Base-by-base conservation (phyloP, 495 filamentous ascomycete genomes). In the Penicillium taxi region DNA sequence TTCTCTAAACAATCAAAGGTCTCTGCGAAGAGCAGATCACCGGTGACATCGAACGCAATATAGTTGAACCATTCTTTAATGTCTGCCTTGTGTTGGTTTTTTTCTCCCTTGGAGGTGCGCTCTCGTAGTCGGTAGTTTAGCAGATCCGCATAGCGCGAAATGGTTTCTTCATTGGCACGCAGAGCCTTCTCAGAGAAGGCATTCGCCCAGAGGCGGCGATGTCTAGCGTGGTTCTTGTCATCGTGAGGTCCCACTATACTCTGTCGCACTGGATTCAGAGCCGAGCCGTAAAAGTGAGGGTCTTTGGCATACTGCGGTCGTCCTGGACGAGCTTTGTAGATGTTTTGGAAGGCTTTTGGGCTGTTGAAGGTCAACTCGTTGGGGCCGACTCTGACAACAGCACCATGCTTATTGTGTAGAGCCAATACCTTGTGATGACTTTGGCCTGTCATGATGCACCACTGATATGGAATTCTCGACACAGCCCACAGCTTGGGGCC, bases 401-500 rank as follows among this genome's bases (percentile, higher is more conserved):
- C n/a, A 7, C 32, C 32, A 24, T 35, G 12, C 11, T 35, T 35
- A 2, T 35, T 24, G 12, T 35, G 32, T 12, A 35, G n/a, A 23
- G 6, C 20, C 32, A 25, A 6, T 21, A 35, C 24, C 1, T 9
- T 13, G 2, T 3, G n/a, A 14, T 35, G 32, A 24, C 20, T 35
- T 25, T 7, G 19, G 4, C 32, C 32, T 5, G 19, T 3, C 11
- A 35, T 1, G 9, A 35, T 35, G 21, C 20, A 4, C 12, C 22
- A 7, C 3, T 11, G 9, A 4, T 14, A 24, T 3, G 20, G 32
- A 9, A 35, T 35, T 1, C 8, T 24, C 6, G 32, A 35, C 4
- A 35, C 24, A 6, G 32, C 32, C 32, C 32, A 35, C 16, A 35
- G 21, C 20, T 35, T 35, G 6, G 32, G 32, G 2, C 32, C 32